Base-by-base conservation (phyloP, 345 rosid species). In the Aquilaria malaccensis region DNA sequence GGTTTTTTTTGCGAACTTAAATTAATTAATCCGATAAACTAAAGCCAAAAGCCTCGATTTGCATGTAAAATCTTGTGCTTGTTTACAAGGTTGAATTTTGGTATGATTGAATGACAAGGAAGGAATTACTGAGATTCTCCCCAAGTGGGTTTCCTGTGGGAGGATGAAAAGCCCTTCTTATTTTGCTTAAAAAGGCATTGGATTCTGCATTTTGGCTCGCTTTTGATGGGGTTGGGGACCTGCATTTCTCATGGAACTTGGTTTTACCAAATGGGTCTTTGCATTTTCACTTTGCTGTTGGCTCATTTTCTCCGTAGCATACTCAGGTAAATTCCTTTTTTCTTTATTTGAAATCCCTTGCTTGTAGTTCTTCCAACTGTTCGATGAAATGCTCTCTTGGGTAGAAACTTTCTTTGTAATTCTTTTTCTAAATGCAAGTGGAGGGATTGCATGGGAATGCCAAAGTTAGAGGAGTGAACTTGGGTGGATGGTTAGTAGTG, bases 401-500 rank as follows among this genome's bases (percentile, higher is more conserved):
- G 6, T 67, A 30, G 50, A 45, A 46, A 31, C 29, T 58, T 55
- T 11, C 53, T 51, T 41, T 60, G 33, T 54, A 56, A 54, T 64
- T 49, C 33, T 66, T 59, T 30, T 41, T 2, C 58, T 7, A 57
- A 57, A 49, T 63, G 32, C 3, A 54, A 86, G 89, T 86, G 75
- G 83, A 80, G 59, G 94, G 94, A 56, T 50, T 84, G 60, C 72
- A 45, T 60, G 80, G 74, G 31, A 76, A 73, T 74, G 67, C 85
- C 48, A 86, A 82, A 79, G 94, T 86, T 60, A 77, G 80, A 68
- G 94, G 77, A 59, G 94, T 86, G 59, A 86, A 86, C 60, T 76
- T 86, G 72, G 94, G 87, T 22, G 94, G 94, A 30, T 86, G 94
- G 94, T 70, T 86, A 65, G 87, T 86, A 56, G 58, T 86, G n/a